Evolutionary conservation across 73 alveolate species (phyloP).

Genomic region (Stentor coeruleus): DNA sequence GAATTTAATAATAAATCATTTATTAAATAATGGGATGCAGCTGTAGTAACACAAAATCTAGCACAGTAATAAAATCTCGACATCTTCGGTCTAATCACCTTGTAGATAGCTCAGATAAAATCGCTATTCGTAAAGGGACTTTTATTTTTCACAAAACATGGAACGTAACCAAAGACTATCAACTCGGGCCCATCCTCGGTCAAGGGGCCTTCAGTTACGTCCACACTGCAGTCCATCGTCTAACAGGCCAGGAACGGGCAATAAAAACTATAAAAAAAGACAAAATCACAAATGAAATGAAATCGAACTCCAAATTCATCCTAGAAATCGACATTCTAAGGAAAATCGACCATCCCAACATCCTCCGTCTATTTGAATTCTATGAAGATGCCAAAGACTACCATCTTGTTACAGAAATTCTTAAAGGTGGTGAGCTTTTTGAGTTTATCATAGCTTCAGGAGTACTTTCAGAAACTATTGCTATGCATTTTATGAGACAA

Average conservation of each 20-base stretch:
- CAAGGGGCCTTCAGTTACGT: slow-evolving; percentile 77
- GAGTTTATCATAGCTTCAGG: slow-evolving; percentile 83
- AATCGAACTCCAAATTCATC: neutral
- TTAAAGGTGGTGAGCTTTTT: slow-evolving; percentile 94
- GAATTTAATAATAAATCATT: no score
- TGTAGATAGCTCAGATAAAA: no score
- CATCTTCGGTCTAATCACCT: no score
- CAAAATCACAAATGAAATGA: neutral
- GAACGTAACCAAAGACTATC: no score
- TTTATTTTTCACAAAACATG: no score
- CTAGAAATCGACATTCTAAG: slow-evolving; percentile 40
- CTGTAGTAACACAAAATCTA: no score
- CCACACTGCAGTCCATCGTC: slow-evolving; percentile 57
- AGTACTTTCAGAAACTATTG: slow-evolving; percentile 77
- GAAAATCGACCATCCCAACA: slow-evolving; percentile 86
- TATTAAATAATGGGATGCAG: no score
- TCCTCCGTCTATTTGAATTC: slow-evolving; percentile 88
- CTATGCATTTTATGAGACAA: slow-evolving; percentile 82
- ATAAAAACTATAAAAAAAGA: slow-evolving; percentile 40
- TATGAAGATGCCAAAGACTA: slow-evolving; percentile 84
- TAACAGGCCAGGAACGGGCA: slow-evolving; percentile 64
- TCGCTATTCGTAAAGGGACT: no score
- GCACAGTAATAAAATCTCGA: no score
- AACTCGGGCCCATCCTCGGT: no score
- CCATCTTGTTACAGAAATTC: slow-evolving; percentile 83